These are phyloP conservation scores for Rubroboletus satanas DNA, from an alignment of 768 basidiomycete species.

Conservation along the genomic window DNA sequence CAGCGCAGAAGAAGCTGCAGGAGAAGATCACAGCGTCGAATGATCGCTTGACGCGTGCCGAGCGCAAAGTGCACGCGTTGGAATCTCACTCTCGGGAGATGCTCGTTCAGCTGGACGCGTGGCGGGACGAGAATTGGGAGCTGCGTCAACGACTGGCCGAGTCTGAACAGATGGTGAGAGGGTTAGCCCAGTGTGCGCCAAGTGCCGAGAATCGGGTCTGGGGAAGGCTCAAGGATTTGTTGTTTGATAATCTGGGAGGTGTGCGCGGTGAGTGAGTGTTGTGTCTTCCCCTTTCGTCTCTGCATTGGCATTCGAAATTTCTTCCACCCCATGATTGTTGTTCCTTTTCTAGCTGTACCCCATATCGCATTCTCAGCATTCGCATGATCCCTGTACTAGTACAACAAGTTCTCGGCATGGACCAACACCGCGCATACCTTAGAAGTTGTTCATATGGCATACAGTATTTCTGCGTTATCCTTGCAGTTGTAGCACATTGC, in stretches of 20 bases:
- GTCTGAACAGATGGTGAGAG: constrained; percentile 22
- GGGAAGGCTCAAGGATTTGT: constrained; percentile 28
- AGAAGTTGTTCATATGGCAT: constrained; percentile 15
- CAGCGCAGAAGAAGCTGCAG: constrained; percentile 14
- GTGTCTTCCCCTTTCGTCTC: not conserved
- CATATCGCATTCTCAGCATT: constrained; percentile 24
- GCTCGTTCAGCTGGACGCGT: constrained; percentile 15
- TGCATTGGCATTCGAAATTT: constrained; percentile 2
- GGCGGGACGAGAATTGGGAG: constrained; percentile 17
- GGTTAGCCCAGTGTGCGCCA: constrained; percentile 11
- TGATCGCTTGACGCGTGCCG: constrained; percentile 11
- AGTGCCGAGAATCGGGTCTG: constrained; percentile 23
- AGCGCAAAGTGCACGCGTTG: constrained; percentile 13
- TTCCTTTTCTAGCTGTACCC: constrained; percentile 12
- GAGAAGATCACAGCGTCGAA: constrained; percentile 18
- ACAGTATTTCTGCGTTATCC: constrained; percentile 18
- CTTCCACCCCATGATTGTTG: not conserved
- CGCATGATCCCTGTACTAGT: constrained; percentile 23
- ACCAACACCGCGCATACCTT: constrained; percentile 23
- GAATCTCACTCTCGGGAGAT: constrained; percentile 24
- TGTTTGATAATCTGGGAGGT: constrained; percentile 26
- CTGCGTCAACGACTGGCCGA: constrained; percentile 23
- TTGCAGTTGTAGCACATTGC: constrained; percentile 20
- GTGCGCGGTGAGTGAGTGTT: constrained; percentile 19
- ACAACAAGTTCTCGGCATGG: constrained; percentile 21